These are phyloP conservation scores for Elsinoe australis DNA, from an alignment of 2,329 filamentous ascomycete genomes.

Conservation along the genomic window DNA sequence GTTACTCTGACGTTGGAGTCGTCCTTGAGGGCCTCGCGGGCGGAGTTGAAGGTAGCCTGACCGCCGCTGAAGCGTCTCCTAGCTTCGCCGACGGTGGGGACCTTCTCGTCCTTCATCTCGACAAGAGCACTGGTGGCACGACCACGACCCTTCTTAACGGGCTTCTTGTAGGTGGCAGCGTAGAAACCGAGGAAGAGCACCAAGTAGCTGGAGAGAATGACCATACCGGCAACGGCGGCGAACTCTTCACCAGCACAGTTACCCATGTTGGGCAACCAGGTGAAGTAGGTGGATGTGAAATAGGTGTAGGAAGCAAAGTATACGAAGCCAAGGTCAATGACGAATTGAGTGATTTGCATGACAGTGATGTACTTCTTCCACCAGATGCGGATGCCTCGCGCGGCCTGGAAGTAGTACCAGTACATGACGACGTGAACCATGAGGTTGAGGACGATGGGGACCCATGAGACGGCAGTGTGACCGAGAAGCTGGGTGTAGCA, in stretches of 20 bases:
- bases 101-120: slow-evolving; percentile 69
- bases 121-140: slow-evolving; percentile 79
- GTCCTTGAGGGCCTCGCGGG: slow-evolving; percentile 33
- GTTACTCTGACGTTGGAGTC: slow-evolving; percentile 52
- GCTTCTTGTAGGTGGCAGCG: slow-evolving; percentile 89
- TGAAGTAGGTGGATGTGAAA: slow-evolving; percentile 87
- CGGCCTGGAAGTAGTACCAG: slow-evolving; percentile 99
- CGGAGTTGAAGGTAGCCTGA: slow-evolving; percentile 25
- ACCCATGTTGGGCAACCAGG: slow-evolving; percentile 72
- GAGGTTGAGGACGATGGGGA: slow-evolving; percentile 85
- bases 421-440: slow-evolving; percentile 98
- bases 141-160: slow-evolving; percentile 61
- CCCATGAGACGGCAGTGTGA: slow-evolving; percentile 89
- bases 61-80: slow-evolving; percentile 45
- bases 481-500: slow-evolving; percentile 97
- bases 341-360: slow-evolving; percentile 93
- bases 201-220: slow-evolving; percentile 87
- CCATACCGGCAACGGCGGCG: slow-evolving; percentile 85
- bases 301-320: slow-evolving; percentile 99
- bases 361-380: slow-evolving; percentile 99
- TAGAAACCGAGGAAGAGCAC: slow-evolving; percentile 99
- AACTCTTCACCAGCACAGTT: slow-evolving; percentile 94
- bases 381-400: slow-evolving; percentile 91
- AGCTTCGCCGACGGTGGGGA: slow-evolving; percentile 48
- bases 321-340: slow-evolving; percentile 94